phyloP scores from a whole-genome alignment of 495 filamentous ascomycete genomes.

The Evansstolkia leycettana region DNA sequence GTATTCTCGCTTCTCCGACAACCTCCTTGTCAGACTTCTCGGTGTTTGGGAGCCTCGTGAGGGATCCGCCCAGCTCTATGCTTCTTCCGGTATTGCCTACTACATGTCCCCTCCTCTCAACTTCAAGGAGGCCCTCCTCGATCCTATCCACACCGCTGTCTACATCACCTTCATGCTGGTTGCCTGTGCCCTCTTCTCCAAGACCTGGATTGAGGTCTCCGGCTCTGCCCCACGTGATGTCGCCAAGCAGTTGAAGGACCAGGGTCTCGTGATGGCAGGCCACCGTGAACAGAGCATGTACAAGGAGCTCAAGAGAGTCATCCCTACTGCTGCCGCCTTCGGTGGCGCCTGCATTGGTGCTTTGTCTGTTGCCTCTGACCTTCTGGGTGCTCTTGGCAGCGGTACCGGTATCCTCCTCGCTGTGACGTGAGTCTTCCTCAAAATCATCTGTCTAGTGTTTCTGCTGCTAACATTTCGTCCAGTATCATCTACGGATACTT shows the following conservation, averaged over 20 bases:
- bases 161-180: slow-evolving; percentile 96
- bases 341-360: slow-evolving; percentile 99
- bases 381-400: slow-evolving; percentile 89
- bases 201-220: slow-evolving; percentile 99
- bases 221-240: slow-evolving; percentile 96
- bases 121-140: slow-evolving; percentile 90
- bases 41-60: slow-evolving; percentile 98
- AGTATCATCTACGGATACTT: slow-evolving; percentile 99
- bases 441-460: not conserved
- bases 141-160: slow-evolving; percentile 91
- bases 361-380: slow-evolving; percentile 87
- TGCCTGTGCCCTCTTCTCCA: slow-evolving; percentile 97
- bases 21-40: slow-evolving; percentile 90
- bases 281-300: slow-evolving; percentile 99
- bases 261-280: slow-evolving; percentile 97
- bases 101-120: slow-evolving; percentile 98
- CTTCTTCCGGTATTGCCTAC: slow-evolving; percentile 86
- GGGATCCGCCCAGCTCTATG: slow-evolving; percentile 89
- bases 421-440: slow-evolving; percentile 70
- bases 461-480: slow-evolving; percentile 11
- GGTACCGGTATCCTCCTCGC: slow-evolving; percentile 97
- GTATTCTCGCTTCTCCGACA: slow-evolving; percentile 95
- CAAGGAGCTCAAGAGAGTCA: slow-evolving; percentile 98
- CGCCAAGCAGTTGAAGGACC: slow-evolving; percentile 99
- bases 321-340: slow-evolving; percentile 95